A percentile compares a stretch with the other conserved stretches of the same genome.
phyloP scores from a whole-genome alignment of 148 eudicot species.

The Agrostemma githago region DNA sequence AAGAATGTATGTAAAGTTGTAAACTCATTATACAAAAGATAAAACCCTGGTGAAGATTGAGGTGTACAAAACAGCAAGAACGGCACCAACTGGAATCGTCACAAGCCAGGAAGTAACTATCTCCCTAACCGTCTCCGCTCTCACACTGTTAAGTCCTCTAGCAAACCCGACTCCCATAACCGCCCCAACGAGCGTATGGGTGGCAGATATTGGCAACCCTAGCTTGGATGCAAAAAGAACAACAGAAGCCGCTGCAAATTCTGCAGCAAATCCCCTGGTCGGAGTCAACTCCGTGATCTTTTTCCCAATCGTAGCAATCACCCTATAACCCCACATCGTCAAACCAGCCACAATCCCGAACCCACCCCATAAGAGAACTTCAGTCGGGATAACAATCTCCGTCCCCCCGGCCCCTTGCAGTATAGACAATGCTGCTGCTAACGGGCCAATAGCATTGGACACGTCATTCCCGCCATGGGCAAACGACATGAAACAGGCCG shows the following conservation, averaged over 20 bases:
- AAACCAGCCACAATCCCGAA: slow-evolving; percentile 95
- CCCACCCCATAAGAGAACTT: slow-evolving; percentile 95
- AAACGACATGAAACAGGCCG: slow-evolving; percentile 83
- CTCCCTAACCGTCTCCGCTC: slow-evolving; percentile 75
- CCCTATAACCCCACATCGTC: slow-evolving; percentile 95
- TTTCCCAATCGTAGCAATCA: slow-evolving; percentile 88
- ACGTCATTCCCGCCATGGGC: slow-evolving; percentile 96
- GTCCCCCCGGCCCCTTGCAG: slow-evolving; percentile 72
- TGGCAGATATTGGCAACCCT: slow-evolving; percentile 88
- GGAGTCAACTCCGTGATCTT: slow-evolving; percentile 91
- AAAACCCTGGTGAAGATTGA: slow-evolving; percentile 66
- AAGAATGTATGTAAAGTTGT: background rate
- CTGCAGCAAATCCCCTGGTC: slow-evolving; percentile 94
- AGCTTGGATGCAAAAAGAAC: slow-evolving; percentile 84
- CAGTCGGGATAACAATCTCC: slow-evolving; percentile 61
- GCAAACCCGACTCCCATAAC: slow-evolving; percentile 99
- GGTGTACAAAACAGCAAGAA: slow-evolving; percentile 65
- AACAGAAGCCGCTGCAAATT: slow-evolving; percentile 95
- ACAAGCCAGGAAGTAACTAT: slow-evolving; percentile 83
- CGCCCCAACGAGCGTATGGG: slow-evolving; percentile 93
- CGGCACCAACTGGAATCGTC: slow-evolving; percentile 79
- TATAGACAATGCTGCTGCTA: slow-evolving; percentile 78
- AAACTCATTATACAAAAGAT: slow-evolving; percentile 41
- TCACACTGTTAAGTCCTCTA: slow-evolving; percentile 81
- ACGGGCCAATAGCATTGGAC: slow-evolving; percentile 92